These are phyloP conservation scores for Aureobasidium namibiae DNA, from an alignment of 2,329 filamentous ascomycete species.

Conservation along the genomic window DNA sequence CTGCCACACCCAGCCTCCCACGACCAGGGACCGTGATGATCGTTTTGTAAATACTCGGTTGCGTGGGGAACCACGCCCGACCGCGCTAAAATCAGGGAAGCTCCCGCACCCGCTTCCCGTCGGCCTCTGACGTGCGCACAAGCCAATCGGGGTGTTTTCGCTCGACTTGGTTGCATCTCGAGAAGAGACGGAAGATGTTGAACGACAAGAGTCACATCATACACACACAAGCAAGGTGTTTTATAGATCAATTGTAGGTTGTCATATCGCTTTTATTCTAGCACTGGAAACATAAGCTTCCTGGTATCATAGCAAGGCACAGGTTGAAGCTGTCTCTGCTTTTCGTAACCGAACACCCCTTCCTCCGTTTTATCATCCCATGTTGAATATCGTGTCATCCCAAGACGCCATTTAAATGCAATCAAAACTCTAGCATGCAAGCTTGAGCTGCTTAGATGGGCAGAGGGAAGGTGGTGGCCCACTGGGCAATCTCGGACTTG, in stretches of 20 bases:
- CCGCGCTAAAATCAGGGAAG: conserved; percentile 6
- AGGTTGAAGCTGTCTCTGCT: conserved; percentile 13
- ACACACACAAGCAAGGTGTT: background rate
- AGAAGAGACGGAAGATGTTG: no score
- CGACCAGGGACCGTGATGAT: conserved; percentile 1
- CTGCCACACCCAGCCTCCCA: conserved; percentile 2
- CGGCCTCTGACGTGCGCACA: conserved; percentile 4
- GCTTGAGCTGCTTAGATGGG: conserved; percentile 50
- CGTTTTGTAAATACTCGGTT: conserved; percentile 8
- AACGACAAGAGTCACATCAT: no score
- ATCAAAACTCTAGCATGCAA: background rate
- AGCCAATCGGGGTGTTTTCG: conserved; percentile 1
- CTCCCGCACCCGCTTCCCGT: background rate
- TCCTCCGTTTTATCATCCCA: conserved; percentile 3
- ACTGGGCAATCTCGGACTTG: conserved; percentile 80
- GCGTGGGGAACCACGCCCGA: background rate
- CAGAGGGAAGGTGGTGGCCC: conserved; percentile 86
- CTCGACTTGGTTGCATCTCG: background rate
- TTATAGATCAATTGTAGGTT: conserved; percentile 7
- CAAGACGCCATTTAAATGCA: conserved; percentile 12
- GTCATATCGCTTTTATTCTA: conserved; percentile 8
- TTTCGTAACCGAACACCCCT: conserved; percentile 12
- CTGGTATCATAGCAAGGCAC: conserved; percentile 13
- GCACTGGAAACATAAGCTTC: background rate
- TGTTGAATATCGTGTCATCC: conserved; percentile 13